These are phyloP conservation scores for Isabelozyma gotoi DNA, from an alignment of 805 yeast species.

Conservation along the genomic window DNA sequence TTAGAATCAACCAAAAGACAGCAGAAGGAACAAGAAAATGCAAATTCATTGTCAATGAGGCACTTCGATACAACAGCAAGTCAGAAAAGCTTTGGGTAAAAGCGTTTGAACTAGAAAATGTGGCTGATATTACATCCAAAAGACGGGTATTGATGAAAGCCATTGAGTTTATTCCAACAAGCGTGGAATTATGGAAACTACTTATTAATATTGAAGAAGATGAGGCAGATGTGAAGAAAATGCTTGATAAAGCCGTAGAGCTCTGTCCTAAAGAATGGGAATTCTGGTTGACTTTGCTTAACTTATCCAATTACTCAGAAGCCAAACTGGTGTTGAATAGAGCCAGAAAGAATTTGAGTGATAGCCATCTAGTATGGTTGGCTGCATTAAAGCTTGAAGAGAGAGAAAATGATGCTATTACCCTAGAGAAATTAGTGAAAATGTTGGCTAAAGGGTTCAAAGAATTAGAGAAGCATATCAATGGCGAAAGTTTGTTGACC, in stretches of 20 bases:
- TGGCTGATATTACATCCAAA: constrained; percentile 48
- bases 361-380: constrained; percentile 61
- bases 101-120: constrained; percentile 62
- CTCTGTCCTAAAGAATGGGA: constrained; percentile 63
- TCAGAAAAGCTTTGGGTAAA: constrained; percentile 71
- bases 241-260: constrained; percentile 66
- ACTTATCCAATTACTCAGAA: constrained; percentile 42
- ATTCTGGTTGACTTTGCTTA: constrained; percentile 63
- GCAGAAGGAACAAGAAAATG: constrained; percentile 42
- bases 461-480: constrained; percentile 36
- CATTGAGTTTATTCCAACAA: constrained; percentile 59
- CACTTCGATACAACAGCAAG: constrained; percentile 53
- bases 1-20: constrained; percentile 57
- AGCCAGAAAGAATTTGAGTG: constrained; percentile 57
- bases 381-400: constrained; percentile 67
- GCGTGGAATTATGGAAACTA: constrained; percentile 64
- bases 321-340: constrained; percentile 55
- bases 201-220: constrained; percentile 62
- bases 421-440: constrained; percentile 45
- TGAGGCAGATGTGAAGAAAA: constrained; percentile 45
- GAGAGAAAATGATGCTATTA: constrained; percentile 44
- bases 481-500: constrained; percentile 13
- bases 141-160: constrained; percentile 68
- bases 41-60: constrained; percentile 63
- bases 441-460: constrained; percentile 50